Percentiles rank a stretch among this genome's conserved stretches.
phyloP scores from a whole-genome alignment of 306 rosid genomes.

The Cyclanthera cordifolia region DNA sequence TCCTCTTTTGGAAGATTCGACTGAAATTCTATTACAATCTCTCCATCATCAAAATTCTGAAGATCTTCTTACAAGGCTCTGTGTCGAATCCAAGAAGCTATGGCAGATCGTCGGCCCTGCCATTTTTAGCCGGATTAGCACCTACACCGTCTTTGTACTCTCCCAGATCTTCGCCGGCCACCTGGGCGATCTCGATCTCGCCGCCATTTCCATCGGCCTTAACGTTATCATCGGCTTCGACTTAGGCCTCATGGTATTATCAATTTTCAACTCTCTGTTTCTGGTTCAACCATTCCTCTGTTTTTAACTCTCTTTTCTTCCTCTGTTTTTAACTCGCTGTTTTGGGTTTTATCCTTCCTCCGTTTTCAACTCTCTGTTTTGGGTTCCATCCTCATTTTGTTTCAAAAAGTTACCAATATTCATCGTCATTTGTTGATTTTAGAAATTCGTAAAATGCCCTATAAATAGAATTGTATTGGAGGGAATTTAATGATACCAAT shows the following conservation, averaged over 20 bases:
- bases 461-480: too few relatives aligned
- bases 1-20: constrained; percentile 16
- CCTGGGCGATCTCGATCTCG: neutral
- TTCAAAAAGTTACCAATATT: too few relatives aligned
- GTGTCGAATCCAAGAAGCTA: neutral
- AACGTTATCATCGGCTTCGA: neutral
- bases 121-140: neutral
- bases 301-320: too few relatives aligned
- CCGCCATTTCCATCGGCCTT: neutral
- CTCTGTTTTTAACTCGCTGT: too few relatives aligned
- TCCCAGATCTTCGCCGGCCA: neutral
- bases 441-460: too few relatives aligned
- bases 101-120: neutral
- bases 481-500: too few relatives aligned
- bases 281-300: neutral
- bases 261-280: neutral
- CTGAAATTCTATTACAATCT: too few relatives aligned
- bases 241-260: neutral
- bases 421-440: too few relatives aligned
- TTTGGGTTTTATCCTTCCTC: too few relatives aligned
- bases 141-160: too few relatives aligned
- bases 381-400: too few relatives aligned
- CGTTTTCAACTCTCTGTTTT: too few relatives aligned
- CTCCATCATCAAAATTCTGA: neutral
- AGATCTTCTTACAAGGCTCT: neutral